Evolutionary conservation across 148 eudicot species (phyloP), one percentile per base, ranked within the genome.

Genomic region (Rhododendron ovatum): DNA sequence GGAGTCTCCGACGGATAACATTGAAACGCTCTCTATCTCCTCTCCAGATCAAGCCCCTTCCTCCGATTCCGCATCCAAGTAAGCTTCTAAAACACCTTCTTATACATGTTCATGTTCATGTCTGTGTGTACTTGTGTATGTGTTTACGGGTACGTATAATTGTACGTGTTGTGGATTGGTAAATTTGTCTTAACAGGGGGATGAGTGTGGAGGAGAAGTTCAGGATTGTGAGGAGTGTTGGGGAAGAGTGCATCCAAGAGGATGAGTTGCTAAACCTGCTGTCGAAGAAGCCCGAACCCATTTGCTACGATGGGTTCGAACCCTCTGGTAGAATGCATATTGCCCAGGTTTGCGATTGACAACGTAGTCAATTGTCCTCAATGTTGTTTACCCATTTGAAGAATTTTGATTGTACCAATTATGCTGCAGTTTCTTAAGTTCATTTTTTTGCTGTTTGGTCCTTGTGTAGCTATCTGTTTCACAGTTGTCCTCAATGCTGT

Each of bases 311-410:
- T 37, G 94, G 94, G 41, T 92, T 91, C 35, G 94, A 92, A 83
- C 94, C 92, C 9, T 92, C 94, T 0, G 92, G 94, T 41, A 83
- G 92, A 82, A 92, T 92, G 94, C 94, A 91, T 69, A 88, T 88
- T 84, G 92, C 94, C 65, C 94, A 92, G 92, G 92, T 90, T 13
- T 43, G 39, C 61, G 37, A 61, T 28, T 51, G 5, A 13, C 76
- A 30, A 71, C 2, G 47, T 1, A 43, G 5, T 69, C 48, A 22
- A 65, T 5, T 65, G 26, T 22, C 12, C 73, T 71, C 81, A 41
- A 24, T 12, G 74, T 15, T 11, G 59, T 3, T 65, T 65, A 43
- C 41, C 12, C 7, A 7, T 83, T 69, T 17, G 43, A 13, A 83
- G 57, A 17, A 24, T 65, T 65, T 65, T 26, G 82, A 50, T 15